phyloP scores from a whole-genome alignment of 495 filamentous ascomycete genomes.

The Daldinia concentrica region DNA sequence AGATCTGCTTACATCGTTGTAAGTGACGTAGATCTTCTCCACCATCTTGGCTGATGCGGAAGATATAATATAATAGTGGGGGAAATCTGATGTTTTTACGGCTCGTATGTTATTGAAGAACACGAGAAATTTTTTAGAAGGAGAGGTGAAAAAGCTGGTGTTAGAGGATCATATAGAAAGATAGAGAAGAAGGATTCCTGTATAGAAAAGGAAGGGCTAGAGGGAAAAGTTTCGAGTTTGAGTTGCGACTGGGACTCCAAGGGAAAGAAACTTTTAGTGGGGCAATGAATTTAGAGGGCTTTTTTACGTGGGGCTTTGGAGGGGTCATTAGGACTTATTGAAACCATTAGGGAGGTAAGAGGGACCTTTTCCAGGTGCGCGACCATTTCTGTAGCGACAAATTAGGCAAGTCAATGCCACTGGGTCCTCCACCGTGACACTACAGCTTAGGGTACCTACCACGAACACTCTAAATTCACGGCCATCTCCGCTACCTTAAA shows the following conservation, averaged over 20 bases:
- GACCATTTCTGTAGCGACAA: constrained; percentile 7
- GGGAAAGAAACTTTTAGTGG: constrained; percentile 36
- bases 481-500: constrained; percentile 33
- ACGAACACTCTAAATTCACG: constrained; percentile 22
- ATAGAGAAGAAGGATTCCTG: constrained; percentile 17
- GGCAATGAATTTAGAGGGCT: constrained; percentile 8
- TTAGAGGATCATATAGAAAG: neutral
- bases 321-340: constrained; percentile 4
- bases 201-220: constrained; percentile 21
- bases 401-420: constrained; percentile 29
- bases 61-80: constrained; percentile 16
- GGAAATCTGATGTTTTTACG: constrained; percentile 1
- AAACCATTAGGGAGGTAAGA: neutral
- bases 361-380: constrained; percentile 8
- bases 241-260: constrained; percentile 23
- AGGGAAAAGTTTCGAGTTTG: constrained; percentile 31
- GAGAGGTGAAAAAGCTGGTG: constrained; percentile 2
- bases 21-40: constrained; percentile 92
- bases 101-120: constrained; percentile 2
- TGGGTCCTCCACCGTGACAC: constrained; percentile 8
- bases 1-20: constrained; percentile 79
- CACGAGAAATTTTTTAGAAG: neutral
- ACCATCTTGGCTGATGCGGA: constrained; percentile 66
- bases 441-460: constrained; percentile 1
- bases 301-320: constrained; percentile 33